Conservation (phyloP, 345 rosid genomes). For the Isatis tinctoria region DNA sequence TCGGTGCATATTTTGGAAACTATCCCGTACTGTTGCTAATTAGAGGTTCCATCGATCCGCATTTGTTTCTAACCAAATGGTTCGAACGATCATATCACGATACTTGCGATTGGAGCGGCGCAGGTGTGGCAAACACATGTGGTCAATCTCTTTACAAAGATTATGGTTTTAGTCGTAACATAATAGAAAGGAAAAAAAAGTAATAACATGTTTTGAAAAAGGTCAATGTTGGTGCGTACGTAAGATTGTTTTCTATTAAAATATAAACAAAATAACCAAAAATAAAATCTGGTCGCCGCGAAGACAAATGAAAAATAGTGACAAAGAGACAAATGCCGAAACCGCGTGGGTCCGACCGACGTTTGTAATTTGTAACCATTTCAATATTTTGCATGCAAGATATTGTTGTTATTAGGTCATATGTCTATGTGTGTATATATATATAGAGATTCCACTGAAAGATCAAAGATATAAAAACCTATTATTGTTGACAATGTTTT, state of each 20-base stretch:
- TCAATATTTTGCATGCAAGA: constrained; percentile 13
- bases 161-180: not conserved
- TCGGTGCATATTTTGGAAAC: not conserved
- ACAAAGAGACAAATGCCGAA: constrained; percentile 18
- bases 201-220: not conserved
- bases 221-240: not conserved
- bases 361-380: not conserved
- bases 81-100: not conserved
- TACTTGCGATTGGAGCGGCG: not conserved
- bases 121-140: not conserved
- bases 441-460: not conserved
- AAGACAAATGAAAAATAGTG: not conserved
- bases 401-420: not conserved
- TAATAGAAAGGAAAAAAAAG: not conserved
- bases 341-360: constrained; percentile 27
- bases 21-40: not conserved
- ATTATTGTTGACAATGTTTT: not conserved
- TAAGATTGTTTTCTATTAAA: not conserved
- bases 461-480: not conserved
- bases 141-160: not conserved
- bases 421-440: not conserved
- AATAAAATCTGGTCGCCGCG: constrained; percentile 15
- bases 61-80: not conserved
- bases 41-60: not conserved
- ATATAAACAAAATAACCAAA: not conserved